Conservation (phyloP, 2,329 filamentous ascomycete genomes). For the Macrophomina tecta region DNA sequence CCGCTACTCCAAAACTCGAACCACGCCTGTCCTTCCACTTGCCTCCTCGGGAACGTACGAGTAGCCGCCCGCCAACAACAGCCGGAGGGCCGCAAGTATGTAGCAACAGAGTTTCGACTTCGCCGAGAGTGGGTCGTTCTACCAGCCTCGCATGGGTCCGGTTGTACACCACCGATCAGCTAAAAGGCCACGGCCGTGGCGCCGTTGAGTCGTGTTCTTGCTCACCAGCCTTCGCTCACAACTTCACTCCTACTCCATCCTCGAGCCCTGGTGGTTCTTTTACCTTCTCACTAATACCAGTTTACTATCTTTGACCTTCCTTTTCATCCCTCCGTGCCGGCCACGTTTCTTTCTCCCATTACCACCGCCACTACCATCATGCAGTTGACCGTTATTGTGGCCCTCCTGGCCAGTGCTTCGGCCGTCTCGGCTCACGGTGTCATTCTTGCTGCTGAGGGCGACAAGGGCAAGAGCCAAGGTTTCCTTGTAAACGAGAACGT, state of each 20-base stretch:
- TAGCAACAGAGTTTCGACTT: constrained; percentile 24
- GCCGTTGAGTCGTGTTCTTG: constrained; percentile 9
- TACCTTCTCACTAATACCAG: constrained; percentile 13
- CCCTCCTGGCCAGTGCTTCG: constrained; percentile 40
- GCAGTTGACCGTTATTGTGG: constrained; percentile 37
- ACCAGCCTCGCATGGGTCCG: neutral
- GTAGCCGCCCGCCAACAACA: constrained; percentile 6
- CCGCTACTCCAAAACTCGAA: constrained; percentile 23
- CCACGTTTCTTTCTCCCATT: neutral
- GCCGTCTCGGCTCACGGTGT: constrained; percentile 41
- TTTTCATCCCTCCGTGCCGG: constrained; percentile 9
- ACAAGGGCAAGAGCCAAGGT: constrained; percentile 39
- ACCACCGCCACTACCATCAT: constrained; percentile 30
- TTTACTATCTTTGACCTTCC: constrained; percentile 11
- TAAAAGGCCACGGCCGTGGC: constrained; percentile 16
- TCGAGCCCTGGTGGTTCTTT: constrained; percentile 19
- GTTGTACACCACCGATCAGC: neutral
- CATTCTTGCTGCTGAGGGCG: constrained; percentile 39
- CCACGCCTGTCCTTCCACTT: constrained; percentile 17
- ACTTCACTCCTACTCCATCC: constrained; percentile 14
- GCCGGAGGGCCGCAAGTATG: constrained; percentile 18
- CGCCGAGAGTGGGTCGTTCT: constrained; percentile 8
- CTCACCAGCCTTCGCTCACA: constrained; percentile 21
- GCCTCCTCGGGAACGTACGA: constrained; percentile 9
- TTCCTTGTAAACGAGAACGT: constrained; percentile 42